Base-by-base conservation (phyloP, 495 filamentous ascomycete species). In the Penicillium daleae region DNA sequence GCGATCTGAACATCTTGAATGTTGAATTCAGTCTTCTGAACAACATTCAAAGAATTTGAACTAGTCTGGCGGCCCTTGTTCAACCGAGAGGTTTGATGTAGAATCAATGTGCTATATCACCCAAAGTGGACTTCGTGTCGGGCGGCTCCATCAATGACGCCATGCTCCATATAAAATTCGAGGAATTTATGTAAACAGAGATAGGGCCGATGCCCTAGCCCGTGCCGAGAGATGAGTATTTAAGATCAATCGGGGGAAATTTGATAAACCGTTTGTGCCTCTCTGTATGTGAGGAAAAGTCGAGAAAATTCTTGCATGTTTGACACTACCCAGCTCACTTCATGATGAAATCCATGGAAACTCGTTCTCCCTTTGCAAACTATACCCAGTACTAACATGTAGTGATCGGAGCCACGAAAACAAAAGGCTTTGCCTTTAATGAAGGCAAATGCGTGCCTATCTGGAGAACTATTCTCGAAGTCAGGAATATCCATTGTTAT, bases 171-270 rank as follows among this genome's bases (percentile, higher is more conserved):
- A 64, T 64, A 64, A 60, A 60, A 64, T 49, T 50, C 48, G 29
- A 51, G 52, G 10, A 44, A 56, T 4, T 44, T 31, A 12, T 48
- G 40, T 35, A 57, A 60, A 39, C 39, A 56, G 46, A 32, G 32
- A 51, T 61, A 64, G 62, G 62, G 57, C 51, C 56, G 26, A 42
- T 60, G 51, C 62, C 62, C 62, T 64, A 61, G 57, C 31, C 49
- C 24, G n/a, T 46, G 24, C 26, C 57, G 19, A 64, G 52, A 42
- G 26, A 51, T 7, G 6, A 7, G 46, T 64, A 64, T 64, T 56
- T 64, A 64, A 64, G 9, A 40, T 17, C 19, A 15, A 9, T 46
- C 46, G 29, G 46, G 33, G 46, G 21, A 32, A 29, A 24, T 17
- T 19, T 7, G 0, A 19, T 33, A 21, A 22, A 59, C 39, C 2